Percentiles rank a stretch among this genome's conserved stretches.
phyloP scores from a whole-genome alignment of 164 flowering plant species.

The Magnolia sinica region DNA sequence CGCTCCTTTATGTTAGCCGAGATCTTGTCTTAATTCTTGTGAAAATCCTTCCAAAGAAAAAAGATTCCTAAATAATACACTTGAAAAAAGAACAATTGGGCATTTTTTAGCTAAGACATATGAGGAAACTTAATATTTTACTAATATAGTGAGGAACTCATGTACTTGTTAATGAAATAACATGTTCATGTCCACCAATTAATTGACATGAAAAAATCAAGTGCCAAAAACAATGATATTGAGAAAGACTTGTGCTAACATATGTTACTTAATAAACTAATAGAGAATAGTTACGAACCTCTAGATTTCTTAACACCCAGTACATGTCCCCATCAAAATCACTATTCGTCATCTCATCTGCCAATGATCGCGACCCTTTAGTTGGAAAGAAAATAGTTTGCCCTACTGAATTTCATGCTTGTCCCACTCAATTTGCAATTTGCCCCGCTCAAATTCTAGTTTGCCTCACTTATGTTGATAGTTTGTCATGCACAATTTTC shows the following conservation, averaged over 20 bases:
- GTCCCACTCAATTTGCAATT: too few relatives aligned
- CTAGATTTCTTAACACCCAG: constrained; percentile 67
- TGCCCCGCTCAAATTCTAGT: too few relatives aligned
- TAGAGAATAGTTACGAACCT: constrained; percentile 35
- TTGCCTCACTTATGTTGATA: too few relatives aligned
- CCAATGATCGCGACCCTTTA: constrained; percentile 61
- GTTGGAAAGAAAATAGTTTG: constrained; percentile 74
- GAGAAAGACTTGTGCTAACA: background rate
- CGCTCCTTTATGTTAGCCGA: background rate
- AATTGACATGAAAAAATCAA: background rate
- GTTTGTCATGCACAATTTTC: too few relatives aligned
- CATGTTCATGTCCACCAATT: background rate
- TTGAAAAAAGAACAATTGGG: too few relatives aligned
- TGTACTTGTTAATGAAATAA: background rate
- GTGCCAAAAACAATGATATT: background rate
- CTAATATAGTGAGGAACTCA: background rate
- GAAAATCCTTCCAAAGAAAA: too few relatives aligned
- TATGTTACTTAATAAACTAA: background rate
- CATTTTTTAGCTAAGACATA: too few relatives aligned
- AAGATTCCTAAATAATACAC: background rate
- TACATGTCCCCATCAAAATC: constrained; percentile 92
- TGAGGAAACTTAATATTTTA: too few relatives aligned
- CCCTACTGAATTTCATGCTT: too few relatives aligned
- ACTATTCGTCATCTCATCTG: constrained; percentile 80
- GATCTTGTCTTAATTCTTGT: background rate